phyloP scores from a whole-genome alignment of 2,329 filamentous ascomycete genomes.

The Lasiodiplodia sp. region DNA sequence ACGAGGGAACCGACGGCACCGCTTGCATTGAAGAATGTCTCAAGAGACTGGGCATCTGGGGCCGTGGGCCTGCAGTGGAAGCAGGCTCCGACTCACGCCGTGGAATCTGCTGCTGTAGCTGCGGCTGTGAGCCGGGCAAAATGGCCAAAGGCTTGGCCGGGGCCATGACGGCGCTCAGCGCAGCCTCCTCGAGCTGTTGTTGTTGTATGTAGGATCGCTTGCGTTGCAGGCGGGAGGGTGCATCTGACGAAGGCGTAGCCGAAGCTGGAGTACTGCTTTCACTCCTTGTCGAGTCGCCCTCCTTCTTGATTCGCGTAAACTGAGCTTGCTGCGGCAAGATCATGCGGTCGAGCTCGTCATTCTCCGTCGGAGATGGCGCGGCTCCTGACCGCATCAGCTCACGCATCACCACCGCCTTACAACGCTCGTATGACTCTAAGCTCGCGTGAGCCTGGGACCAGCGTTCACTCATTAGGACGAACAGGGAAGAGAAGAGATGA shows the following conservation, averaged over 20 bases:
- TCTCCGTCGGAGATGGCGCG: constrained; percentile 9
- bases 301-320: background rate
- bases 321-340: constrained; percentile 29
- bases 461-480: constrained; percentile 28
- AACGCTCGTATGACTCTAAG: constrained; percentile 28
- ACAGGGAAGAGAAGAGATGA: constrained; percentile 28
- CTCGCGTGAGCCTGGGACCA: constrained; percentile 28
- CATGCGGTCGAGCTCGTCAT: constrained; percentile 28
- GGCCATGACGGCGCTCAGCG: background rate
- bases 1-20: background rate
- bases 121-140: constrained; percentile 1
- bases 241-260: background rate
- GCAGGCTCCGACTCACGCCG: background rate
- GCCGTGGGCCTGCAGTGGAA: background rate
- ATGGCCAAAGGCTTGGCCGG: background rate
- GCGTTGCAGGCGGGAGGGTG: background rate
- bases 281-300: background rate
- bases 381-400: constrained; percentile 19
- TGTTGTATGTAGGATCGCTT: background rate
- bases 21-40: background rate
- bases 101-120: background rate
- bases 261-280: constrained; percentile 8
- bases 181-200: background rate
- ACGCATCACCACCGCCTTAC: constrained; percentile 21
- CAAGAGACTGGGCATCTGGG: background rate